phyloP scores from a whole-genome alignment of 2,329 filamentous ascomycete genomes.

The Fusarium sp. region DNA sequence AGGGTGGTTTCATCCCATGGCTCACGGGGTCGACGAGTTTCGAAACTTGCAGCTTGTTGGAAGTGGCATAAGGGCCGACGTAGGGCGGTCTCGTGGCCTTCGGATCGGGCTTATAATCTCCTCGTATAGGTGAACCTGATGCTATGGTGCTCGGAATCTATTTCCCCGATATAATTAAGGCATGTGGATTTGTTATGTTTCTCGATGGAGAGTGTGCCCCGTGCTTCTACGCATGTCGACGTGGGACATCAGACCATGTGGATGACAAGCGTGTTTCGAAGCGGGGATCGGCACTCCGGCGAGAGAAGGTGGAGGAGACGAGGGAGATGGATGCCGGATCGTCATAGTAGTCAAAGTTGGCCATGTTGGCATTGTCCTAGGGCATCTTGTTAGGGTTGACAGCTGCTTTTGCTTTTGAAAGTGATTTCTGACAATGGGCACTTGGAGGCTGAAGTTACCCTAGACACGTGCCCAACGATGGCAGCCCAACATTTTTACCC shows the following conservation, averaged over 20 bases:
- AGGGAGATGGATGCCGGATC: slow-evolving; percentile 30
- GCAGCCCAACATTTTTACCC: background rate
- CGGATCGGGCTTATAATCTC: slow-evolving; percentile 8
- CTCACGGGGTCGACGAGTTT: slow-evolving; percentile 22
- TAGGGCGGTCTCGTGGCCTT: slow-evolving; percentile 4
- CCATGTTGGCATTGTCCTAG: background rate
- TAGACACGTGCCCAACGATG: background rate
- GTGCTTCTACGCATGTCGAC: slow-evolving; percentile 34
- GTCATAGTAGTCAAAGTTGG: slow-evolving; percentile 23
- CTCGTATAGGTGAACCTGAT: slow-evolving; percentile 19
- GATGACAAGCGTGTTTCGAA: slow-evolving; percentile 40
- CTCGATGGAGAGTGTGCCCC: slow-evolving; percentile 31
- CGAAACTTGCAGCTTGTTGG: slow-evolving; percentile 26
- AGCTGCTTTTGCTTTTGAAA: background rate
- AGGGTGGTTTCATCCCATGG: slow-evolving; percentile 27
- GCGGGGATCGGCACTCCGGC: slow-evolving; percentile 30
- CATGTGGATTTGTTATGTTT: slow-evolving; percentile 34
- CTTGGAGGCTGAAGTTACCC: slow-evolving; percentile 1
- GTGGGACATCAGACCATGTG: slow-evolving; percentile 36
- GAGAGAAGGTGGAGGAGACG: slow-evolving; percentile 26
- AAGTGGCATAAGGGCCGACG: slow-evolving; percentile 26
- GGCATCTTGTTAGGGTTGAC: background rate
- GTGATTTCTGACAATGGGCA: background rate
- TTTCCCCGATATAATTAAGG: slow-evolving; percentile 38
- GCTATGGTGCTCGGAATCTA: slow-evolving; percentile 34